Base-by-base conservation (phyloP, 2,329 filamentous ascomycete genomes). In the Paracamarosporium sp. region DNA sequence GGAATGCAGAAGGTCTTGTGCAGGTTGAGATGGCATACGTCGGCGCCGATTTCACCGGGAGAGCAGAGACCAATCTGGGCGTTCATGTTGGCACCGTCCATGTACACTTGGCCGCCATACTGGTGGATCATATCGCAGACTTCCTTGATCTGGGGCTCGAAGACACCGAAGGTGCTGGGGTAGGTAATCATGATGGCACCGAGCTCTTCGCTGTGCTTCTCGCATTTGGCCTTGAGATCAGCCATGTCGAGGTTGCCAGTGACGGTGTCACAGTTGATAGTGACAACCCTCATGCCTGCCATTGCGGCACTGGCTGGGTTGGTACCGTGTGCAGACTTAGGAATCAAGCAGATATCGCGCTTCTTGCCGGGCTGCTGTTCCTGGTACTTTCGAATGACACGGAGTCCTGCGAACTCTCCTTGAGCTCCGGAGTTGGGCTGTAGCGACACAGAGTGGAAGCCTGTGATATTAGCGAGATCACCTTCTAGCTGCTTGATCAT, bases 1-100 rank as follows among this genome's bases (percentile, higher is more conserved):
- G 94, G 94, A 70, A 98, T 98, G 76, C 94, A 98, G 83, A 98
- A 98, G 3, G 94, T 98, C 86, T 98, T 98, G 86, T 98, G 94
- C 40, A 98, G 85, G 79, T 98, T 98, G 59, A 98, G 83, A 81
- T 97, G 94, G 85, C 94, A 98, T 36, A 97, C 93, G 75, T 98
- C 94, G 28, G 94, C 94, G 20, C 94, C 94, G 65, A 98, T 96
- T 76, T 96, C 93, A 36, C 94, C 94, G 1, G 94, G 94, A 0
- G 92, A 96, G 81, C 92, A 97, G 11, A 98, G 85, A 12, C 94
- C 94, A 63, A 98, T 97, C 78, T 98, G 94, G 17, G 94, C 94
- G 74, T 97, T 98, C 92, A 97, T 95, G 81, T 98, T 98, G 64
- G 94, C 94, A 46, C 94, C 94, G 74, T 98, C 94, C 94, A 98